These are phyloP conservation scores for Xylariaceae sp. DNA, from an alignment of 2,329 filamentous ascomycete species.

Conservation along the genomic window DNA sequence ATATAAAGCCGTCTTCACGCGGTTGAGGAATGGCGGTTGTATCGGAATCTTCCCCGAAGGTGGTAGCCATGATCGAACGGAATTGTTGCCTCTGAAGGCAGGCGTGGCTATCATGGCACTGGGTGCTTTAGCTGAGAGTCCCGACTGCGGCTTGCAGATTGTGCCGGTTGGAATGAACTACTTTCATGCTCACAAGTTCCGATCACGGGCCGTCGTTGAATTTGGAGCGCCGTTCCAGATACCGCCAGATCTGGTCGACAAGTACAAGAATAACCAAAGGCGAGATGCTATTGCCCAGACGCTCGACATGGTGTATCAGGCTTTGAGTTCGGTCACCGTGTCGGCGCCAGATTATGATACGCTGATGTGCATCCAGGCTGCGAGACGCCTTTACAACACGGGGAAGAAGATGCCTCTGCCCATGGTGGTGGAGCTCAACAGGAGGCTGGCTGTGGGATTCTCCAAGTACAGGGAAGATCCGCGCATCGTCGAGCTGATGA, in stretches of 20 bases:
- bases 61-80: conserved; percentile 90
- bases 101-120: conserved; percentile 98
- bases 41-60: conserved; percentile 97
- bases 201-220: conserved; percentile 90
- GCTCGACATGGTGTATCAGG: conserved; percentile 81
- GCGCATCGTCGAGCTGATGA: conserved; percentile 71
- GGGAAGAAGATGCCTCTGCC: conserved; percentile 90
- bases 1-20: conserved; percentile 87
- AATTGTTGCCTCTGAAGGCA: conserved; percentile 88
- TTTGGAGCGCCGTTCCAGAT: conserved; percentile 89
- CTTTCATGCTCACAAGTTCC: conserved; percentile 98
- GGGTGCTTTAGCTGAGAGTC: conserved; percentile 78
- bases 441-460: conserved; percentile 85
- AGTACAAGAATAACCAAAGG: conserved; percentile 78
- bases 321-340: conserved; percentile 82
- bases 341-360: conserved; percentile 94
- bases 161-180: conserved; percentile 99
- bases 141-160: conserved; percentile 85
- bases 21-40: conserved; percentile 77
- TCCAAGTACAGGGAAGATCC: conserved; percentile 88
- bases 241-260: conserved; percentile 73
- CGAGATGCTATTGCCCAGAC: conserved; percentile 83
- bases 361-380: conserved; percentile 93
- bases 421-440: conserved; percentile 90
- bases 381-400: conserved; percentile 86